Percentiles rank a stretch among this genome's conserved stretches.
phyloP scores from a whole-genome alignment of 768 basidiomycete genomes.

The Lactarius vividus region DNA sequence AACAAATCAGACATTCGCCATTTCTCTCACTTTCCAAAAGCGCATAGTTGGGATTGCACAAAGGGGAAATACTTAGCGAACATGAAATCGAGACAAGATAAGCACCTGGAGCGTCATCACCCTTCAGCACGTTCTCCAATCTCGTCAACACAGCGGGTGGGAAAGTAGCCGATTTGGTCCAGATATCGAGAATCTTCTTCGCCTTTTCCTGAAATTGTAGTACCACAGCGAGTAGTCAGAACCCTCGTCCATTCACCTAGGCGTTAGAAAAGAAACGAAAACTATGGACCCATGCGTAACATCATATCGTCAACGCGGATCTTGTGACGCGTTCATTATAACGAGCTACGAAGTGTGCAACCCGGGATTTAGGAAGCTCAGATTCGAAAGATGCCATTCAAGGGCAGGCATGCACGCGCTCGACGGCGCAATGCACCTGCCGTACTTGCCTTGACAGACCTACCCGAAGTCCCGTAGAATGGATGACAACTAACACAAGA shows the following conservation, averaged over 20 bases:
- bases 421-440: constrained; percentile 17
- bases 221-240: constrained; percentile 29
- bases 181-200: constrained; percentile 96
- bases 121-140: constrained; percentile 66
- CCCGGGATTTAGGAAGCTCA: constrained; percentile 19
- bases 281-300: constrained; percentile 27
- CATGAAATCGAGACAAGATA: constrained; percentile 60
- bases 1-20: constrained; percentile 51
- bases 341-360: constrained; percentile 27
- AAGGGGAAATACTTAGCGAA: constrained; percentile 79
- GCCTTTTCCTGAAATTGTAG: constrained; percentile 82
- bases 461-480: constrained; percentile 19
- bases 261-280: constrained; percentile 32
- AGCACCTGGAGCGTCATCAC: constrained; percentile 76
- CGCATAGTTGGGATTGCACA: constrained; percentile 64
- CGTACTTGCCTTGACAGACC: constrained; percentile 18
- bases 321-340: constrained; percentile 25
- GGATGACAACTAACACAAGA: constrained; percentile 19
- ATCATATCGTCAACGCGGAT: constrained; percentile 35
- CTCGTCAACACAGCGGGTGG: constrained; percentile 69
- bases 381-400: constrained; percentile 15
- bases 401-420: constrained; percentile 12
- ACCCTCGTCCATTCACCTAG: constrained; percentile 42
- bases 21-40: constrained; percentile 53
- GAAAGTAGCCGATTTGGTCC: constrained; percentile 91